Evolutionary conservation across 495 filamentous ascomycete genomes (phyloP).

Genomic region (Annulohypoxylon bovei): DNA sequence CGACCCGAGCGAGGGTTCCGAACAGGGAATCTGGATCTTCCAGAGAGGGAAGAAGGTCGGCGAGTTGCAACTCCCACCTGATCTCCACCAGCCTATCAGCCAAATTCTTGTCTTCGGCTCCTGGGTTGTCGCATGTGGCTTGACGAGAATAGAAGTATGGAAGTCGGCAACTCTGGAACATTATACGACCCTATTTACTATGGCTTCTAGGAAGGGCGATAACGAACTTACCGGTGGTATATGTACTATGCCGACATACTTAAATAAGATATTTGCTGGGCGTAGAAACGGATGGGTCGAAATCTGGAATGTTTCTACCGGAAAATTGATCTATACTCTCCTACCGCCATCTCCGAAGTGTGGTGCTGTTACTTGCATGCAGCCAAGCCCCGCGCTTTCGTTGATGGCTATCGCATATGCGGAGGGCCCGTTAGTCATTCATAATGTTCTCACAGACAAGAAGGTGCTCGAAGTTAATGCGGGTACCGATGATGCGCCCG

Average conservation of each 20-base stretch:
- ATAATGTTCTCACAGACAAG: conserved; percentile 81
- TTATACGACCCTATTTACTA: conserved; percentile 79
- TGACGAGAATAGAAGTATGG: conserved; percentile 85
- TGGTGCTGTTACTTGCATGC: conserved; percentile 82
- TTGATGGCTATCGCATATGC: conserved; percentile 89
- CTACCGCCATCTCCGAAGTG: conserved; percentile 70
- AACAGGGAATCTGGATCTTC: conserved; percentile 89
- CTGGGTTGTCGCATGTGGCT: conserved; percentile 86
- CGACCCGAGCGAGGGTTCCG: conserved; percentile 55
- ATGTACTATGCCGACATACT: conserved; percentile 86
- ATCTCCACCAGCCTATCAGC: conserved; percentile 72
- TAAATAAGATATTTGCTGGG: conserved; percentile 95
- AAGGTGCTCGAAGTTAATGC: conserved; percentile 71
- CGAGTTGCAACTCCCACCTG: conserved; percentile 71
- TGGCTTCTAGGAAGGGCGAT: conserved; percentile 57
- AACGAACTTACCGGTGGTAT: conserved; percentile 75
- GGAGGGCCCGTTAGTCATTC: conserved; percentile 78
- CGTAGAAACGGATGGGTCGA: conserved; percentile 88
- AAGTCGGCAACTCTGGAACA: conserved; percentile 85
- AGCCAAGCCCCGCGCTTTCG: conserved; percentile 83
- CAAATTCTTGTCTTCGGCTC: conserved; percentile 85
- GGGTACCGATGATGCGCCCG: conserved; percentile 62
- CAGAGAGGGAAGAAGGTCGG: conserved; percentile 89
- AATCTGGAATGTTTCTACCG: conserved; percentile 95
- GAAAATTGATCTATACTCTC: conserved; percentile 87